Evolutionary conservation across 1,139 yeast species (phyloP).

Genomic region (Lodderomyces elongisporus): DNA sequence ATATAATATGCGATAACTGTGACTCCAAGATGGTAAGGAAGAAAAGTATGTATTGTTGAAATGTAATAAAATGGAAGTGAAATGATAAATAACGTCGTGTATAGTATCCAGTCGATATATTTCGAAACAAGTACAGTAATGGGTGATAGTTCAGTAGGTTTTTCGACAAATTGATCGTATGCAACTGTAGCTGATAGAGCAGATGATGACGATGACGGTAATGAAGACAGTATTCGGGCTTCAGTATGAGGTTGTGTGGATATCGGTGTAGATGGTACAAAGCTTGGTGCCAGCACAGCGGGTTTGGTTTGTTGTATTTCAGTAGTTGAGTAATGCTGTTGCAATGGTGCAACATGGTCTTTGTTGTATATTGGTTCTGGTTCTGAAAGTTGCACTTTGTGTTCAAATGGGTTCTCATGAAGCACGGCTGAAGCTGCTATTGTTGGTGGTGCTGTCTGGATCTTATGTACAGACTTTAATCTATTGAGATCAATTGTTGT

Average conservation of each 20-base stretch:
- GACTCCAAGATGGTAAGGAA: constrained; percentile 60
- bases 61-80: constrained; percentile 55
- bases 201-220: constrained; percentile 1
- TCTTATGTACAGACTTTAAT: constrained; percentile 14
- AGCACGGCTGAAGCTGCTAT: not conserved
- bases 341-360: constrained; percentile 8
- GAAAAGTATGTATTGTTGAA: constrained; percentile 43
- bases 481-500: constrained; percentile 30
- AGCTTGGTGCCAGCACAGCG: not conserved
- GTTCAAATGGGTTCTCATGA: constrained; percentile 17
- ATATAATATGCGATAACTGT: constrained; percentile 52
- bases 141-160: constrained; percentile 1
- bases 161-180: constrained; percentile 3
- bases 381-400: constrained; percentile 4
- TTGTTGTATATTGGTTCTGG: constrained; percentile 20
- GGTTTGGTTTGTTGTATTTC: not conserved
- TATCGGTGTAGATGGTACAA: not conserved
- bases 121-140: constrained; percentile 29
- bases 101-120: constrained; percentile 55
- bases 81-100: constrained; percentile 39
- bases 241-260: not conserved
- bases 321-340: constrained; percentile 1
- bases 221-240: not conserved
- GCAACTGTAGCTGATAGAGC: constrained; percentile 2
- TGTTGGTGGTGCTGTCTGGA: constrained; percentile 5